A percentile compares a stretch with the other conserved stretches of the same genome.
Conservation (phyloP, 2,329 filamentous ascomycete species). For the Talaromyces marneffei region DNA sequence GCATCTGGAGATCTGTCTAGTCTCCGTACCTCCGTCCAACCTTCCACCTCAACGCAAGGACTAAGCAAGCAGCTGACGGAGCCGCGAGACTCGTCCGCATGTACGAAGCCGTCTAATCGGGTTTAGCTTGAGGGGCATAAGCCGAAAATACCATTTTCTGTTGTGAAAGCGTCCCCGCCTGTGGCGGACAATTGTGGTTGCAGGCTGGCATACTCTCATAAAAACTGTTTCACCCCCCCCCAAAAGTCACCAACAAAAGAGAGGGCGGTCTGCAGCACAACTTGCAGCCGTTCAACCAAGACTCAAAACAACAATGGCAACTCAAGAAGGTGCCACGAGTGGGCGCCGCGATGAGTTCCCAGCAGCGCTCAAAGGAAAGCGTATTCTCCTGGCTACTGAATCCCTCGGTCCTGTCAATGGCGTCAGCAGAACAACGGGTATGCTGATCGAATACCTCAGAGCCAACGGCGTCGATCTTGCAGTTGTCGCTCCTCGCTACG, state of each 20-base stretch:
- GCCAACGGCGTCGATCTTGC: slow-evolving; percentile 59
- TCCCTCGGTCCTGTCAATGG: slow-evolving; percentile 68
- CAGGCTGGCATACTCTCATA: not conserved
- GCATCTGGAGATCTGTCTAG: not conserved
- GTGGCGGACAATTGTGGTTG: not conserved
- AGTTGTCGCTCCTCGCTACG: slow-evolving; percentile 57
- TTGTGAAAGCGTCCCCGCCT: not conserved
- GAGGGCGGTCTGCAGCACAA: not conserved
- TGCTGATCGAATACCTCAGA: slow-evolving; percentile 62
- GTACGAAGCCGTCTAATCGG: not conserved
- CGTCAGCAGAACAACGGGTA: slow-evolving; percentile 65
- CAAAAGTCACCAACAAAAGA: not conserved
- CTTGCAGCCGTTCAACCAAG: not conserved
- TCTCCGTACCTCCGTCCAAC: not conserved
- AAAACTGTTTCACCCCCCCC: not conserved
- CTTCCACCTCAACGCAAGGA: not conserved
- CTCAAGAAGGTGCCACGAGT: not conserved
- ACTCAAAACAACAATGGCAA: slow-evolving; percentile 2
- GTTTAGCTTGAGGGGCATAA: not conserved
- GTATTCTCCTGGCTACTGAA: slow-evolving; percentile 62
- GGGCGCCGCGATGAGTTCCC: slow-evolving; percentile 32
- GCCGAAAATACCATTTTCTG: not conserved
- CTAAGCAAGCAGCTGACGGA: not conserved
- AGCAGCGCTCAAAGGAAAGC: slow-evolving; percentile 51
- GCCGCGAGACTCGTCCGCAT: not conserved